A percentile compares a stretch with the other conserved stretches of the same genome.
Conservation (phyloP, 2,329 filamentous ascomycete genomes). For the Aspergillus sp. region DNA sequence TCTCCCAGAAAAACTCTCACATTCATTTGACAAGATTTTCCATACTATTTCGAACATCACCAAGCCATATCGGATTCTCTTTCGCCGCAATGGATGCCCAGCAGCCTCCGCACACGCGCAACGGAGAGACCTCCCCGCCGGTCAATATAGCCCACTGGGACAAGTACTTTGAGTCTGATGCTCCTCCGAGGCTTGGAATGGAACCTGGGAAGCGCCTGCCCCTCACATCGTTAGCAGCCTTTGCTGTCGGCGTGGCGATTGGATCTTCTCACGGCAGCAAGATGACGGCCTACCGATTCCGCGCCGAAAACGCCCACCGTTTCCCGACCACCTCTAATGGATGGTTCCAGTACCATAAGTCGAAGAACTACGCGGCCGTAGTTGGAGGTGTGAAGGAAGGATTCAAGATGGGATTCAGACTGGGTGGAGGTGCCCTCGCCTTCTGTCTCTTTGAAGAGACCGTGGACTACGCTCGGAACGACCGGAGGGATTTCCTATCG, state of each 20-base stretch:
- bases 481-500: constrained; percentile 71
- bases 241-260: constrained; percentile 66
- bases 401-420: constrained; percentile 67
- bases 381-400: constrained; percentile 78
- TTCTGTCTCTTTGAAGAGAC: constrained; percentile 84
- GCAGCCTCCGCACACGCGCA: constrained; percentile 8
- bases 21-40: not conserved
- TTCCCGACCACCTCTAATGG: constrained; percentile 77
- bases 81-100: constrained; percentile 12
- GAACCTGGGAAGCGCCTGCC: constrained; percentile 65
- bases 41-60: not conserved
- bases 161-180: constrained; percentile 37
- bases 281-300: constrained; percentile 76
- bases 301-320: constrained; percentile 94
- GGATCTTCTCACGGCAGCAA: constrained; percentile 72
- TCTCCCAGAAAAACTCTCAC: not conserved
- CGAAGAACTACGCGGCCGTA: constrained; percentile 87
- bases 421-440: constrained; percentile 70
- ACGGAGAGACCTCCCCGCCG: constrained; percentile 13
- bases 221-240: constrained; percentile 62
- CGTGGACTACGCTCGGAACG: constrained; percentile 65
- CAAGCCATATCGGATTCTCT: not conserved
- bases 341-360: constrained; percentile 99
- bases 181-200: constrained; percentile 56
- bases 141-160: constrained; percentile 35